Conservation (phyloP, 805 yeast species). For the Ogataea nakhonphanomensis region DNA sequence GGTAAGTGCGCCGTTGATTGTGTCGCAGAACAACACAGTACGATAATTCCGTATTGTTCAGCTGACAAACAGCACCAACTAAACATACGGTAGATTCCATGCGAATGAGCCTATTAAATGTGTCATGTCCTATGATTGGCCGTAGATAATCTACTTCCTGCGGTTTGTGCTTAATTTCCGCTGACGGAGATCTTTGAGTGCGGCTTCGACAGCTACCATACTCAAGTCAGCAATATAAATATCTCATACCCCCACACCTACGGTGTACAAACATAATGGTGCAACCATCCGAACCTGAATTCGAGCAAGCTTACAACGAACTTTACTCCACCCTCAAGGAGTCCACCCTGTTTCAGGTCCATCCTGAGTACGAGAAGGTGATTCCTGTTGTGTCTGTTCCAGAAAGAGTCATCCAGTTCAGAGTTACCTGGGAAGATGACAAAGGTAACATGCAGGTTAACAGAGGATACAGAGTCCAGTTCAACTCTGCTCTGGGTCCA, state of each 20-base stretch:
- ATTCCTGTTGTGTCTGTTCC: constrained; percentile 90
- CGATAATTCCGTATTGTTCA: constrained; percentile 9
- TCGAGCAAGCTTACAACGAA: constrained; percentile 97
- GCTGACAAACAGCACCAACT: constrained; percentile 6
- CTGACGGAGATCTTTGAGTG: constrained; percentile 7
- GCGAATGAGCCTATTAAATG: neutral
- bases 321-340: constrained; percentile 82
- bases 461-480: constrained; percentile 97
- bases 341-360: constrained; percentile 83
- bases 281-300: constrained; percentile 94
- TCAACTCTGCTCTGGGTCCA: constrained; percentile 97
- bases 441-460: constrained; percentile 87
- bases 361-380: constrained; percentile 87
- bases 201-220: constrained; percentile 9
- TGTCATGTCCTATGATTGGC: constrained; percentile 13
- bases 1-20: constrained; percentile 6
- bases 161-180: neutral
- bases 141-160: constrained; percentile 13
- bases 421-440: constrained; percentile 98
- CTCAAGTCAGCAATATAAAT: constrained; percentile 3
- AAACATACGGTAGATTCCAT: too few relatives aligned
- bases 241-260: neutral
- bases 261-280: constrained; percentile 45
- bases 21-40: neutral
- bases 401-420: constrained; percentile 93